A percentile compares a stretch with the other conserved stretches of the same genome.
Conservation (phyloP, 805 yeast genomes). For the Danielozyma ontarioensis region DNA sequence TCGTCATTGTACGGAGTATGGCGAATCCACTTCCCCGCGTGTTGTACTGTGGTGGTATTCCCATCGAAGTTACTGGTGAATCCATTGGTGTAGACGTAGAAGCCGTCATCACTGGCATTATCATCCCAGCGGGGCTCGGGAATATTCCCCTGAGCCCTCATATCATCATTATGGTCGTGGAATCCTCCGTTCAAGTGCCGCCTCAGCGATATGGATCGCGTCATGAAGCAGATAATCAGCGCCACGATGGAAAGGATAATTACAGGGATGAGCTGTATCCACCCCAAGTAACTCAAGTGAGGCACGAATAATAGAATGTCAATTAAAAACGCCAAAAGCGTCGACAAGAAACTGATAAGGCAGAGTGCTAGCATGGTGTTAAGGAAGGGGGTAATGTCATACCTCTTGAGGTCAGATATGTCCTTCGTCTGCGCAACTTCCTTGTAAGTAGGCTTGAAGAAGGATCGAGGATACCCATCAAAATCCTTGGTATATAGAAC, state of each 20-base stretch:
- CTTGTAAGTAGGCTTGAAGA: too few relatives aligned
- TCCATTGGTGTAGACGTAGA: constrained; percentile 39
- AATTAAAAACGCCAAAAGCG: constrained; percentile 71
- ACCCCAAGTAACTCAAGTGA: constrained; percentile 74
- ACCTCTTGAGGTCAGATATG: not conserved
- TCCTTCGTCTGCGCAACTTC: too few relatives aligned
- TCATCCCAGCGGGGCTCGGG: constrained; percentile 16
- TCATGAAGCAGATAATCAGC: constrained; percentile 63
- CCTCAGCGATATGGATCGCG: constrained; percentile 58
- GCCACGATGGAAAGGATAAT: constrained; percentile 59
- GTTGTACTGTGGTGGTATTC: not conserved
- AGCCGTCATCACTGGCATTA: constrained; percentile 38
- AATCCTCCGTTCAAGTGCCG: constrained; percentile 18
- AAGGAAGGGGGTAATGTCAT: constrained; percentile 24
- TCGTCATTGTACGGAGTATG: constrained; percentile 7
- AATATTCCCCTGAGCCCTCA: constrained; percentile 5
- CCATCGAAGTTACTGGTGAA: constrained; percentile 25
- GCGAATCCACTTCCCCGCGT: constrained; percentile 14
- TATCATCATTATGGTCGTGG: constrained; percentile 2
- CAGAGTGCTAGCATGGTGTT: constrained; percentile 53
- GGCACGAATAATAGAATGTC: constrained; percentile 78
- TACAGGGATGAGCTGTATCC: constrained; percentile 73
- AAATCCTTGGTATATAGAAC: constrained; percentile 1
- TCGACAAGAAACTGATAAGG: constrained; percentile 61
- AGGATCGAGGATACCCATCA: not conserved